Evolutionary conservation across 169 alveolate genomes (phyloP).

Genomic region (Blepharisma undulans): DNA sequence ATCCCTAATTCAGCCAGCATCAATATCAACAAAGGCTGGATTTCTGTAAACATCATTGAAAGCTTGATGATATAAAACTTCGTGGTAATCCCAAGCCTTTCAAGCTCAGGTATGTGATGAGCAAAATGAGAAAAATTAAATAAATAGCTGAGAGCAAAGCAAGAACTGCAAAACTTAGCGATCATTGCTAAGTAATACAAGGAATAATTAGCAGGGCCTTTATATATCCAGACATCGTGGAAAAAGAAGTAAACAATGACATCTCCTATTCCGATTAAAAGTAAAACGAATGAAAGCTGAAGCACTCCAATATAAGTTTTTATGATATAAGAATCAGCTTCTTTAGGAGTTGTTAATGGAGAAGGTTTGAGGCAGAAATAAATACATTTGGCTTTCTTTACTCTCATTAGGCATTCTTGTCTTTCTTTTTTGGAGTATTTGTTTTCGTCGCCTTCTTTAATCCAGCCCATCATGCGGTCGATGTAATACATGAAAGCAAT

Average conservation of each 20-base stretch:
- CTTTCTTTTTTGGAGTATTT: neutral
- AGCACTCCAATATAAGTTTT: neutral
- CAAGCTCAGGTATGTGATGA: neutral
- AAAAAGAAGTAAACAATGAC: neutral
- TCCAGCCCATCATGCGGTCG: neutral
- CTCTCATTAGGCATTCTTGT: neutral
- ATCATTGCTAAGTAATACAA: neutral
- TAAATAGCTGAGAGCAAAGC: neutral
- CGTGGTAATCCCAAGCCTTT: neutral
- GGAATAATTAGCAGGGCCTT: neutral
- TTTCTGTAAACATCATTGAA: neutral
- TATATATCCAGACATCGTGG: neutral
- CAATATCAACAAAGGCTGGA: neutral
- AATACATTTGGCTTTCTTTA: neutral
- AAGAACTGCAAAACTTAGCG: neutral
- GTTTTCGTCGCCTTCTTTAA: neutral
- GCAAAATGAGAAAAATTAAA: neutral
- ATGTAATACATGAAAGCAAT: slow-evolving; percentile 13
- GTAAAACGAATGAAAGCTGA: neutral
- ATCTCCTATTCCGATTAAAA: neutral
- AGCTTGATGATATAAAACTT: neutral
- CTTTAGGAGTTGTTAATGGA: slow-evolving; percentile 2
- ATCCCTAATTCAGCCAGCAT: neutral
- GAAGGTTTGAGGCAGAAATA: neutral
- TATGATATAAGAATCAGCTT: neutral